Evolutionary conservation across 2,329 filamentous ascomycete species (phyloP), one percentile per base, ranked within the genome.

Genomic region (Neofusicoccum umdonicola): DNA sequence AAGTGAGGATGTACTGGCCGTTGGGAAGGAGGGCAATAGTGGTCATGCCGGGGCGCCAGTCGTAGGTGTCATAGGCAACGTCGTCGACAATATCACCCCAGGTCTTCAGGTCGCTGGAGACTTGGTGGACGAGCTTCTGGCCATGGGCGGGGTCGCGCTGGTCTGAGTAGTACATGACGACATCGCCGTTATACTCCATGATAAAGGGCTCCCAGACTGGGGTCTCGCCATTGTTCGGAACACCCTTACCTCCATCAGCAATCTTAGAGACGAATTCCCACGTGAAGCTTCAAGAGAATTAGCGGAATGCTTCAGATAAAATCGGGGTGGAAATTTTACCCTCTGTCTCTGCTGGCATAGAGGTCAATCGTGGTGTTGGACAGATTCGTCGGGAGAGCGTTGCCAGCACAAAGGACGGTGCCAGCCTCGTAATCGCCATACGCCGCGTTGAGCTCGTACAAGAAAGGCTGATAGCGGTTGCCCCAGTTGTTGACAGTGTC

Each of bases 171-270:
- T 90, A 91, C 69, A 83, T 79, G 41, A 91, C 82, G 17, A 91
- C 77, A 60, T 85, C 79, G 62, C 84, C 81, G 64, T 89, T 77
- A 72, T 87, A 82, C 50, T 83, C 79, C 72, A 83, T 82, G 47
- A 91, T 76, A 73, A 89, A 90, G 0, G 89, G 89, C 73, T 92
- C 90, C 89, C 89, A 92, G 19, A 92, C 86, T 0, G 88, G 87
- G 0, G 87, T 89, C 42, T 87, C 73, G 1, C 87, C 88, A 70
- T 91, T 90, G 70, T 85, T 82, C 3, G 88, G 84, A 0, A 79
- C 70, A 2, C 88, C 87, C 52, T 81, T 81, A n/a, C 87, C 87
- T 39, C 89, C 89, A 1, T 79, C 77, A 0, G 88, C 88, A 50
- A 91, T 84, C 68, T 87, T 83, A 65, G 85, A 88, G 12, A 90